Evolutionary conservation across 306 rosid genomes (phyloP), one percentile per base, ranked within the genome.

Genomic region (Fragaria nilgerrensis): DNA sequence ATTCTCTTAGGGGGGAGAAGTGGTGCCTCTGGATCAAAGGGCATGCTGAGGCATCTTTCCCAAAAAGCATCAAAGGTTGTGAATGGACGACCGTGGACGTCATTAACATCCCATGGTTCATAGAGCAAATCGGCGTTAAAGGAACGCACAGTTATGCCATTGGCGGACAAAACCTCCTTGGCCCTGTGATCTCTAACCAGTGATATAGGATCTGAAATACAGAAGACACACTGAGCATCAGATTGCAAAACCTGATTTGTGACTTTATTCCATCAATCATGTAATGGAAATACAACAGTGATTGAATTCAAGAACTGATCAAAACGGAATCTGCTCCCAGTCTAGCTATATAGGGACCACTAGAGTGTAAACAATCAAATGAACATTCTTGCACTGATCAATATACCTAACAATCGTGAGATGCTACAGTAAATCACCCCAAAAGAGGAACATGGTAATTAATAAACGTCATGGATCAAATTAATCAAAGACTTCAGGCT

Each of bases 21-120:
- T 61, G 99, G 99, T 14, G 99, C 86, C 81, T 91, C 98, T 13
- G 99, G 99, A 80, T 96, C 99, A 82, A 78, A 96, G 68, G 99
- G 97, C 99, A 92, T 92, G 93, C 91, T 92, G 58, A 91, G 99
- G 85, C 98, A 96, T 85, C 91, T 92, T 84, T 91, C 98, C 99
- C 99, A 96, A 81, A 96, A 96, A 75, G 87, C 85, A 73, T 86
- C 76, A 82, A 96, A 96, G 73, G 98, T 96, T 72, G 93, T 77
- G 92, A 96, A 96, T 20, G 98, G 91, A 29, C 81, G 93, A 80
- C 90, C 98, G 47, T 89, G 74, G 19, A 84, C 94, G 76, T 96
- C 96, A 79, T 88, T 92, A 70, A 96, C 96, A 79, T 96, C 99
- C 99, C 99, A 96, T 20, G 99, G 99, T 80, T 92, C 99, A 64